Evolutionary conservation across 495 filamentous ascomycete species (phyloP).

Genomic region (Podospora australis): DNA sequence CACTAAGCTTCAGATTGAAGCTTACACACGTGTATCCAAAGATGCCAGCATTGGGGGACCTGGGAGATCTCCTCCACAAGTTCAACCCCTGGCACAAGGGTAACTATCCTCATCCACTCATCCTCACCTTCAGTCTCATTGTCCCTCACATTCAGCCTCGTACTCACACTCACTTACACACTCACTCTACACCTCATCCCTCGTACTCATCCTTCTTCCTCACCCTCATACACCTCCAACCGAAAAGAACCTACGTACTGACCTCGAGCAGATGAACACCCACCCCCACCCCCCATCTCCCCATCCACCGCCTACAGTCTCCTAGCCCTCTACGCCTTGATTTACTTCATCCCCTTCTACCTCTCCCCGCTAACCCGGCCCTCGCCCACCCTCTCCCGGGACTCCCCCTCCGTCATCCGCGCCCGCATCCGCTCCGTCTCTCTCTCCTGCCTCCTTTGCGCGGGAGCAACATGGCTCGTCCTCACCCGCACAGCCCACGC

Average conservation of each 20-base stretch:
- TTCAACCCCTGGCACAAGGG: constrained; percentile 28
- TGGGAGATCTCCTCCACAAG: constrained; percentile 15
- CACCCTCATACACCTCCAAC: constrained; percentile 4
- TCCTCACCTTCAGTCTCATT: background rate
- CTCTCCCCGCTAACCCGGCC: constrained; percentile 71
- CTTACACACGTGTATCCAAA: background rate
- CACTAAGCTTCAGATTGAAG: background rate
- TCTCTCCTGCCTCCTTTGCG: constrained; percentile 58
- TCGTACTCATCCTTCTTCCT: background rate
- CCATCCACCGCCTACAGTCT: constrained; percentile 16
- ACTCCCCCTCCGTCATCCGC: constrained; percentile 84
- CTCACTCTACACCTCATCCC: too few species aligned
- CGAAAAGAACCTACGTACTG: constrained; percentile 1
- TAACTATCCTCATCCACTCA: background rate
- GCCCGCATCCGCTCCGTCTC: constrained; percentile 76
- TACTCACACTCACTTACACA: too few species aligned
- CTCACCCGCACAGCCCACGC: constrained; percentile 28
- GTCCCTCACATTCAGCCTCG: too few species aligned
- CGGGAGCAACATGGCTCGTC: constrained; percentile 55
- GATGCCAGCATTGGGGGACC: constrained; percentile 20
- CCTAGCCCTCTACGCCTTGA: constrained; percentile 66
- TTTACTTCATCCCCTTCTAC: constrained; percentile 93
- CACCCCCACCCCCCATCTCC: constrained; percentile 21
- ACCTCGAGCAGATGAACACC: constrained; percentile 3
- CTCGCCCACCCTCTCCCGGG: constrained; percentile 72